Conservation (phyloP, 2,329 filamentous ascomycete genomes). For the Trichoderma semiorbis region DNA sequence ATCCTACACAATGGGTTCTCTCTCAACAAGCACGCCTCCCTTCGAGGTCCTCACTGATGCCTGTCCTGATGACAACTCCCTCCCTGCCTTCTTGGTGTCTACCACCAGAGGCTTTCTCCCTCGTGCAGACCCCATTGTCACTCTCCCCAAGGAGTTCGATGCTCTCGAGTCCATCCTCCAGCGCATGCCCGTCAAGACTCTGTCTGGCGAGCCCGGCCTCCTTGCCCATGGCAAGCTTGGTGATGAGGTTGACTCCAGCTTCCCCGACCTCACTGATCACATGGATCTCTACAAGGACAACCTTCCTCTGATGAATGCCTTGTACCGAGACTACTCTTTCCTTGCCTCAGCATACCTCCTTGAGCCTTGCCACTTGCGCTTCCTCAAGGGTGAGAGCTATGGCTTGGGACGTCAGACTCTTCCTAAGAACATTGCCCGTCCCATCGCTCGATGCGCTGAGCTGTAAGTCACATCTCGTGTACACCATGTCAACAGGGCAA, state of each 20-base stretch:
- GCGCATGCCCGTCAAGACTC: constrained; percentile 74
- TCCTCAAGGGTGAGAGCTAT: constrained; percentile 68
- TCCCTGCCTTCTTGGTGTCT: constrained; percentile 77
- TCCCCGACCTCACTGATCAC: constrained; percentile 71
- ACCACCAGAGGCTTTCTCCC: constrained; percentile 72
- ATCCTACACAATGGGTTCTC: constrained; percentile 38
- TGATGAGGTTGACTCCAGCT: constrained; percentile 65
- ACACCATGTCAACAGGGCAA: neutral
- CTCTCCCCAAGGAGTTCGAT: constrained; percentile 71
- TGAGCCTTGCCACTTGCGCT: constrained; percentile 81
- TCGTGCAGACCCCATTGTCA: constrained; percentile 57
- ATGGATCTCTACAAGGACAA: constrained; percentile 72
- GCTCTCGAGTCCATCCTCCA: constrained; percentile 68
- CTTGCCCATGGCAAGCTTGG: constrained; percentile 73
- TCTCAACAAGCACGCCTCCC: constrained; percentile 30
- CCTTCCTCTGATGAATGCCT: constrained; percentile 74
- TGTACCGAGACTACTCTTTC: constrained; percentile 92
- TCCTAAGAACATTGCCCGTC: constrained; percentile 71
- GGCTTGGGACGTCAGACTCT: constrained; percentile 72
- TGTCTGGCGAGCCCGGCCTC: constrained; percentile 70
- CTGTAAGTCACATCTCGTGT: constrained; percentile 59
- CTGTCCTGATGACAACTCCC: constrained; percentile 56
- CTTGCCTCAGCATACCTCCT: constrained; percentile 84
- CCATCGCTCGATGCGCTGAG: constrained; percentile 78
- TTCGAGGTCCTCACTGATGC: constrained; percentile 65